A percentile compares a stretch with the other conserved stretches of the same genome.
These are phyloP conservation scores for Rhododendron vialii DNA, from an alignment of 148 eudicot genomes.

Conservation along the genomic window DNA sequence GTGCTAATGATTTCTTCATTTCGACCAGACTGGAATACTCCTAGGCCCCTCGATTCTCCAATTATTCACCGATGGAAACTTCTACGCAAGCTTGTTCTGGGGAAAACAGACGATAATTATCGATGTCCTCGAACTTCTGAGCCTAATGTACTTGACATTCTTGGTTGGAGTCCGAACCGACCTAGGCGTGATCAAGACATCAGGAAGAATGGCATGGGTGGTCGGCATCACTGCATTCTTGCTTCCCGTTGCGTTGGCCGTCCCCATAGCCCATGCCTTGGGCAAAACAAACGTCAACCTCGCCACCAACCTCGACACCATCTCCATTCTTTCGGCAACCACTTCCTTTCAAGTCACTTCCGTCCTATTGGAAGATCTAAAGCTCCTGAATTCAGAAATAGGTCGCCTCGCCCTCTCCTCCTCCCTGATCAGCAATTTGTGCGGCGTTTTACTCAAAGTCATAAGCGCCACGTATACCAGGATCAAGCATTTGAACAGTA, in stretches of 20 bases:
- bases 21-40: constrained; percentile 13
- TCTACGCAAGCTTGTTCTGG: constrained; percentile 3
- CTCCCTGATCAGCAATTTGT: constrained; percentile 16
- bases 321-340: background rate
- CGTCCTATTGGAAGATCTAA: constrained; percentile 4
- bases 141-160: constrained; percentile 7
- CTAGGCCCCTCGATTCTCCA: constrained; percentile 12
- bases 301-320: background rate
- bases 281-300: background rate
- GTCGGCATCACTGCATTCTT: constrained; percentile 6
- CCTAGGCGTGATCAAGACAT: background rate
- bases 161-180: constrained; percentile 17
- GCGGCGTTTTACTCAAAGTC: background rate
- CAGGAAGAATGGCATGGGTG: constrained; percentile 8
- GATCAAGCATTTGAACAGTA: background rate
- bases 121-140: constrained; percentile 4
- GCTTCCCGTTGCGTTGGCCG: constrained; percentile 2
- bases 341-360: constrained; percentile 13
- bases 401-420: constrained; percentile 22
- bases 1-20: background rate
- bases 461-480: background rate
- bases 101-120: background rate
- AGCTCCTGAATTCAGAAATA: constrained; percentile 20
- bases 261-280: background rate
- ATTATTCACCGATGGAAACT: background rate